These are phyloP conservation scores for Capsicum chinense DNA, from an alignment of 257 asterid species.

Conservation along the genomic window DNA sequence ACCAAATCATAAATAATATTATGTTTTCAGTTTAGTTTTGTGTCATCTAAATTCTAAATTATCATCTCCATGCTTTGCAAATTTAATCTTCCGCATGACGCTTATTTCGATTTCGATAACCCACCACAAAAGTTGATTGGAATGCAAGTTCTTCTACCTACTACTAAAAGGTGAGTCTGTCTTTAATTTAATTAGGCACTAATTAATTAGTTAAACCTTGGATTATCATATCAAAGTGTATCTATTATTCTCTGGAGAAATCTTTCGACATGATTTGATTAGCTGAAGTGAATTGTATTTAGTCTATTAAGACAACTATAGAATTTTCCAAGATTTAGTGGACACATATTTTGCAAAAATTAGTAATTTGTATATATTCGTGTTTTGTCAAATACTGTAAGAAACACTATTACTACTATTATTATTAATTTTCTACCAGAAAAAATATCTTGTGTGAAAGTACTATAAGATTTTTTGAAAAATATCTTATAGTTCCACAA, in stretches of 20 bases:
- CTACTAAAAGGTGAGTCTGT: neutral
- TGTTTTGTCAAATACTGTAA: neutral
- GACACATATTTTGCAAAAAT: neutral
- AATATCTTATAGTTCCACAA: neutral
- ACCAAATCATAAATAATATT: too few species aligned
- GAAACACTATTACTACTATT: neutral
- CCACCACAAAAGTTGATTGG: neutral
- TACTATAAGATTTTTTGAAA: too few species aligned
- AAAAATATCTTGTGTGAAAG: too few species aligned
- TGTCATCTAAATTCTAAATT: too few species aligned
- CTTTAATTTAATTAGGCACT: neutral
- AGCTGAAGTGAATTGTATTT: neutral
- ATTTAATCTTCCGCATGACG: too few species aligned
- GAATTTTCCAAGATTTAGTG: neutral
- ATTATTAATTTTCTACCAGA: too few species aligned
- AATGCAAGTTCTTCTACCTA: neutral
- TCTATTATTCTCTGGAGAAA: neutral
- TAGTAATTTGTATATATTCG: conserved; percentile 7
- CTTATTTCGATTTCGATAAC: too few species aligned
- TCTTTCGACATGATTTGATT: neutral
- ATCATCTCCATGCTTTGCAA: too few species aligned
- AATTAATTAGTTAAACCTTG: neutral
- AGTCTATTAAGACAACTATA: neutral
- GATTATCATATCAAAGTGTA: neutral
- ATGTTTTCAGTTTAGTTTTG: too few species aligned